Conservation (phyloP, 2,329 filamentous ascomycete species). For the Ambrosiella xylebori region DNA sequence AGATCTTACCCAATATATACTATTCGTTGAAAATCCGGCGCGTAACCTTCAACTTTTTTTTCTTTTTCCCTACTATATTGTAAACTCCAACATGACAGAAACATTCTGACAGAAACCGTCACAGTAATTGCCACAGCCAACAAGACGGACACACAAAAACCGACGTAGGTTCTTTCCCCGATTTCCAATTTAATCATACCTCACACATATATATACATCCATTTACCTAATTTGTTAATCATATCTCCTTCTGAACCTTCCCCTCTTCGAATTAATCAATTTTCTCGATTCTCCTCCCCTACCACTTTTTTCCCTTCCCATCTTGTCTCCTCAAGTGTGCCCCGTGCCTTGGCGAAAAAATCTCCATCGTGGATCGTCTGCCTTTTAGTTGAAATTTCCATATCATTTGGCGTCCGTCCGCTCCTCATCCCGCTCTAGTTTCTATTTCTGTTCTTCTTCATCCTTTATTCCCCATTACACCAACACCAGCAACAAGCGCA, state of each 20-base stretch:
- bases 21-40: neutral
- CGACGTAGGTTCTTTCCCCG: neutral
- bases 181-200: neutral
- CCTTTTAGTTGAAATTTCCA: constrained; percentile 1
- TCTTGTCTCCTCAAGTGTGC: neutral
- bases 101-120: too few relatives aligned
- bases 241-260: neutral
- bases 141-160: neutral
- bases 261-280: neutral
- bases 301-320: constrained; percentile 1
- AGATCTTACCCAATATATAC: neutral
- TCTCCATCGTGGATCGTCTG: neutral
- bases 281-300: constrained; percentile 3
- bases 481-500: neutral
- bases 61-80: neutral
- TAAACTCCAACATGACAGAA: too few relatives aligned
- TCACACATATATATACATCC: neutral
- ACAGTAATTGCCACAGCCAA: neutral
- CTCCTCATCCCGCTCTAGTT: constrained; percentile 1
- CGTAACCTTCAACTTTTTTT: constrained; percentile 1
- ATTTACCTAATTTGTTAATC: neutral
- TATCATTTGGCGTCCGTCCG: constrained; percentile 6
- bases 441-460: constrained; percentile 7
- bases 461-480: constrained; percentile 2
- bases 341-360: neutral